Evolutionary conservation across 352 stramenopile genomes (phyloP), one percentile per base, ranked within the genome.

Genomic region (Globisporangium spiculum): DNA sequence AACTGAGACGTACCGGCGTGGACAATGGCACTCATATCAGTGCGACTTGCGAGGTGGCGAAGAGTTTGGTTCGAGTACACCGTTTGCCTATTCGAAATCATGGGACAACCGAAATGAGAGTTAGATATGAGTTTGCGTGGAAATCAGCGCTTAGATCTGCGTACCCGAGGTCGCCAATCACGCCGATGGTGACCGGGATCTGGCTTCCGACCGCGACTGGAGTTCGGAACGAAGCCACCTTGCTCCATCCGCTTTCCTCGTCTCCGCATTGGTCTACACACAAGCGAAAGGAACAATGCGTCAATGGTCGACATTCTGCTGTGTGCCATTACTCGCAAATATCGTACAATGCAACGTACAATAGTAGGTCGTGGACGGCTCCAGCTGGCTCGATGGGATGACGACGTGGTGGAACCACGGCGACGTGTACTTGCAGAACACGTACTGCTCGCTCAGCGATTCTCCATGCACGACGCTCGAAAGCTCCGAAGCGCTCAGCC

Each of bases 111-210:
- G 14, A 2, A 48, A 48, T 16, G 38, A 27, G 53, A 2, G 20
- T 16, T 22, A 48, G 4, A 12, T 14, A 5, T 61, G 16, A 27
- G n/a, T 6, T 20, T 8, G 26, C 7, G 12, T 36, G 3, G 27
- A 4, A 18, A 59, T 34, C 22, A 6, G 8, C 27, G 3, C 4
- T 18, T 22, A 30, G 26, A 22, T 4, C 30, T 50, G 3, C 76
- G 41, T 72, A 92, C 84, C 91, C 92, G 14, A 98, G 79, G 70
- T 98, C 92, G 61, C 92, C 94, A 67, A 98, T 83, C 14, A 98
- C 72, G 36, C 80, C 91, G 67, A 97, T 94, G 14, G 74, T 87
- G 34, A 89, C 71, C n/a, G 86, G 85, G 4, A 68, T 63, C 3
- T 79, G 61, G 62, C 76, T 83, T 27, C 78, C 84, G 27, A 92